Percentiles rank a stretch among this genome's conserved stretches.
phyloP scores from a whole-genome alignment of 148 eudicot genomes.

The Drosera capensis region DNA sequence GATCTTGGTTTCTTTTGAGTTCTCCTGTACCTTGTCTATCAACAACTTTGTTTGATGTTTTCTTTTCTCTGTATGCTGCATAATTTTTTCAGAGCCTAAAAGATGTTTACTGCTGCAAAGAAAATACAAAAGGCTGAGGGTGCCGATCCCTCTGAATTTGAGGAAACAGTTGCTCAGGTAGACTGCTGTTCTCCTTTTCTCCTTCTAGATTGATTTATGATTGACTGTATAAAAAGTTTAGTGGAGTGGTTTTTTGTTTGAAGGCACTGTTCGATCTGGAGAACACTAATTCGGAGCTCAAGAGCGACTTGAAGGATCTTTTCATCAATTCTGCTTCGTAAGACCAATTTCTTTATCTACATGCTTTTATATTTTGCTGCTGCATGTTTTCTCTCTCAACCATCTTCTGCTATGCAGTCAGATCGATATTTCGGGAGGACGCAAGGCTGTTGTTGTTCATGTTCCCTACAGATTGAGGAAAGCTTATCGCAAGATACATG shows the following conservation, averaged over 20 bases:
- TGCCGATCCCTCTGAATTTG: slow-evolving; percentile 60
- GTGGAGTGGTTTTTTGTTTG: neutral
- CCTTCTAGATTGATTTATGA: neutral
- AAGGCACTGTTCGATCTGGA: slow-evolving; percentile 85
- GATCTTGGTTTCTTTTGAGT: too few relatives aligned
- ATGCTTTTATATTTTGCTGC: neutral
- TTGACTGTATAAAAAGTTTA: neutral
- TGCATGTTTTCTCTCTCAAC: neutral
- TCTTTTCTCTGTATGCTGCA: too few relatives aligned
- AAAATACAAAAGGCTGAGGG: slow-evolving; percentile 58
- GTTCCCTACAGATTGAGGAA: slow-evolving; percentile 78
- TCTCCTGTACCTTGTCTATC: too few relatives aligned
- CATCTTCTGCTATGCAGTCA: slow-evolving; percentile 21
- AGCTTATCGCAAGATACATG: slow-evolving; percentile 66
- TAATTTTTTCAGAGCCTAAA: neutral
- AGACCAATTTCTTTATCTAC: slow-evolving; percentile 3
- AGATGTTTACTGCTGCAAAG: slow-evolving; percentile 48
- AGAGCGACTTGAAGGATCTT: slow-evolving; percentile 68
- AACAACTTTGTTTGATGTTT: too few relatives aligned
- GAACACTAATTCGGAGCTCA: slow-evolving; percentile 44
- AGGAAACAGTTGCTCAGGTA: slow-evolving; percentile 71
- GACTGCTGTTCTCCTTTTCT: neutral
- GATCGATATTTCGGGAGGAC: slow-evolving; percentile 54
- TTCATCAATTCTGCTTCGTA: slow-evolving; percentile 63
- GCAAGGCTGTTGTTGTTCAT: slow-evolving; percentile 71